Evolutionary conservation across 2,329 filamentous ascomycete species (phyloP), one percentile per base, ranked within the genome.

Genomic region (Clonostachys sp.): DNA sequence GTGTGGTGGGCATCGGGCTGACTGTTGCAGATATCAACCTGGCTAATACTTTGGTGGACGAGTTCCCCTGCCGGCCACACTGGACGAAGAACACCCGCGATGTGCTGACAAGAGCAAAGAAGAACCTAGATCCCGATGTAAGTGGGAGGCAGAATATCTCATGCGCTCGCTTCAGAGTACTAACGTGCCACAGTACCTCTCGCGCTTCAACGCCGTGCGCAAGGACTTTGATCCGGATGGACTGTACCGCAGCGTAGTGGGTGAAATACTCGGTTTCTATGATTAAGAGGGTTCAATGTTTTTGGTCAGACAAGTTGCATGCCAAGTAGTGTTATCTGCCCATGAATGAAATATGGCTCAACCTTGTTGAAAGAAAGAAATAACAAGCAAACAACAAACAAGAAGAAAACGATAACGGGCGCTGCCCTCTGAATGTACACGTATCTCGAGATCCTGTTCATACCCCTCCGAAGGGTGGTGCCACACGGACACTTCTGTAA

Each of bases 21-120:
- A n/a, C 36, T 10, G 18, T 42, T 36, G 18, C 36, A 71, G 64
- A 77, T 51, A 66, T 65, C 35, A 71, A 67, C 6, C 60, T 78
- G 5, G 72, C 73, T 17, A 68, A 69, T 44, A 67, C 65, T 0
- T 64, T 77, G 16, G 62, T 77, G 43, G 64, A 71, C 24, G 74
- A 77, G 55, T 77, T 77, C 51, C 72, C 73, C 0, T 73, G 70
- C 54, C 65, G 74, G 6, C 74, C 74, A 33, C 74, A 78, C 57
- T 78, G 74, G 74, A 77, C 74, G 12, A 78, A 77, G 62, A 77
- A 77, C 53, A 75, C 72, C 5, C 61, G 74, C 16, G 70, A 74
- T 18, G 65, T 77, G 9, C 70, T 76, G 45, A 55, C 62, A 44
- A 64, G 68, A 42, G 59, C 70, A 1, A 68, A 66, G 39, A 71